A percentile compares a stretch with the other conserved stretches of the same genome.
phyloP scores from a whole-genome alignment of 1,139 yeast genomes.

The Taphrina communis region DNA sequence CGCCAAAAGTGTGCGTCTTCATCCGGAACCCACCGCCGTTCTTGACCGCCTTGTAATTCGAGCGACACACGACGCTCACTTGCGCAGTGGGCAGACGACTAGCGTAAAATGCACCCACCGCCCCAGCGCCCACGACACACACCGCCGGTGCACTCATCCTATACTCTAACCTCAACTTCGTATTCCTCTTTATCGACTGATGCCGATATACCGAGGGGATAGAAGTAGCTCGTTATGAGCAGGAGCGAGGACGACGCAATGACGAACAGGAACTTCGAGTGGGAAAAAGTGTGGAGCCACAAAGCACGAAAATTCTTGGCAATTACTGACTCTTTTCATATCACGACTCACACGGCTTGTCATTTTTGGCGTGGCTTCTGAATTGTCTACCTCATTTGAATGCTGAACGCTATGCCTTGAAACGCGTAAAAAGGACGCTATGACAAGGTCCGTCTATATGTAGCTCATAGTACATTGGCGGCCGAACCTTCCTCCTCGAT shows the following conservation, averaged over 20 bases:
- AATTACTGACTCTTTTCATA: too few relatives aligned
- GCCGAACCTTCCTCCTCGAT: constrained; percentile 24
- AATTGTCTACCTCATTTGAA: background rate
- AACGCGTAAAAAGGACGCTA: background rate
- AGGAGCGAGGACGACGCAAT: too few relatives aligned
- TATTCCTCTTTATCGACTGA: too few relatives aligned
- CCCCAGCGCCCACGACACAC: constrained; percentile 71
- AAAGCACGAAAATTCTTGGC: too few relatives aligned
- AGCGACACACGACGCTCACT: constrained; percentile 57
- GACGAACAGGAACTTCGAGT: too few relatives aligned
- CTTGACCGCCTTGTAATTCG: constrained; percentile 64
- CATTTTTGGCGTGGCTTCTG: too few relatives aligned
- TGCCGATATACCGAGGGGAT: too few relatives aligned
- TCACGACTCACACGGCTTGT: too few relatives aligned
- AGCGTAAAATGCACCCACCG: constrained; percentile 67
- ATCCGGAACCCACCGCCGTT: constrained; percentile 62
- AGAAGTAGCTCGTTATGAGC: too few relatives aligned
- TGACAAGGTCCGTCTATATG: background rate
- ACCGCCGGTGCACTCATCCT: constrained; percentile 47
- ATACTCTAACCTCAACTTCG: background rate
- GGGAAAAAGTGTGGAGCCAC: too few relatives aligned
- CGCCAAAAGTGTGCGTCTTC: constrained; percentile 55
- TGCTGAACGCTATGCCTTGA: background rate
- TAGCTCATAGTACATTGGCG: background rate
- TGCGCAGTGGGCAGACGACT: constrained; percentile 54